A percentile compares a stretch with the other conserved stretches of the same genome.
Evolutionary conservation across 169 alveolate species (phyloP).

Genomic region (Hepatocystis sp.): DNA sequence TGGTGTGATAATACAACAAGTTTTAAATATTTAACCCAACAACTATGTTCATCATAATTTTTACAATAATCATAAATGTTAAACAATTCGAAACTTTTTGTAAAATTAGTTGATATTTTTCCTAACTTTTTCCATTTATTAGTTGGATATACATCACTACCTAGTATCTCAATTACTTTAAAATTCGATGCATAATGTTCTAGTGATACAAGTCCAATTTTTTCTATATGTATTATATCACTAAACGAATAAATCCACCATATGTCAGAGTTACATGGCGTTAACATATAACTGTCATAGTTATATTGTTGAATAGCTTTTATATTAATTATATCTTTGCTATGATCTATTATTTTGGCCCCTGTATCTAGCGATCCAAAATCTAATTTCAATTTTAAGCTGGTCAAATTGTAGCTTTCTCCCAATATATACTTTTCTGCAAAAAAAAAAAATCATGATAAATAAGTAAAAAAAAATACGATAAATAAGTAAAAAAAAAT

Average conservation of each 20-base stretch:
- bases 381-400: conserved; percentile 82
- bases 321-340: conserved; percentile 77
- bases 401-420: conserved; percentile 67
- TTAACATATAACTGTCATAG: conserved; percentile 85
- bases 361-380: conserved; percentile 90
- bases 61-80: conserved; percentile 82
- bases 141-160: conserved; percentile 86
- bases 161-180: conserved; percentile 80
- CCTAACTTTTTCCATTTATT: conserved; percentile 85
- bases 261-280: conserved; percentile 85
- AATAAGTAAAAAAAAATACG: no score
- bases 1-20: conserved; percentile 87
- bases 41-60: conserved; percentile 78
- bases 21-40: conserved; percentile 85
- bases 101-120: conserved; percentile 82
- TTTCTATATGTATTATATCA: conserved; percentile 85
- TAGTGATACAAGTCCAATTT: conserved; percentile 83
- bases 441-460: neutral
- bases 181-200: conserved; percentile 89
- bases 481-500: no score
- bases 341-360: conserved; percentile 85
- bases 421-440: conserved; percentile 74
- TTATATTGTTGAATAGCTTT: conserved; percentile 77
- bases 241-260: conserved; percentile 88
- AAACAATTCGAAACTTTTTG: conserved; percentile 83